A percentile compares a stretch with the other conserved stretches of the same genome.
phyloP scores from a whole-genome alignment of 139 green algal species.

The Coelastrella sp. region DNA sequence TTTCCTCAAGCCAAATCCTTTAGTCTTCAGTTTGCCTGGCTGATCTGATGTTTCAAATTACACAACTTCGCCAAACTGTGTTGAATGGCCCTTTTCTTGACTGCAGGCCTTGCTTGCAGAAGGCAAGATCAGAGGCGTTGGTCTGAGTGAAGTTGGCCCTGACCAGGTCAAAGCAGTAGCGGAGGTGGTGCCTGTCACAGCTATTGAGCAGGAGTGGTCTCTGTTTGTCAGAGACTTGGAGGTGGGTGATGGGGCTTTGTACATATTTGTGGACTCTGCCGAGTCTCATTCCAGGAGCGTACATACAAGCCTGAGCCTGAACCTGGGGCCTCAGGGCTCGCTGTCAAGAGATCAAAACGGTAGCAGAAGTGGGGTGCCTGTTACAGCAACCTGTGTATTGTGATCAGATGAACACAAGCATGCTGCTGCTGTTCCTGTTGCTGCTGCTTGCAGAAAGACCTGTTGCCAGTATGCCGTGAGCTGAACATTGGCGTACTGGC shows the following conservation, averaged over 20 bases:
- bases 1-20: no score
- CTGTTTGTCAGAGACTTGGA: conserved; percentile 81
- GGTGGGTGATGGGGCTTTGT: conserved; percentile 41
- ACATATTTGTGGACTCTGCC: background rate
- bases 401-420: background rate
- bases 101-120: conserved; percentile 63
- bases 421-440: background rate
- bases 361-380: no score
- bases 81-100: background rate
- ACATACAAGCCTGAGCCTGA: no score
- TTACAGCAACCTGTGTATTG: no score
- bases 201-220: conserved; percentile 79
- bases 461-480: conserved; percentile 64
- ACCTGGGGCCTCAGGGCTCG: no score
- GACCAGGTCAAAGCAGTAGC: conserved; percentile 75
- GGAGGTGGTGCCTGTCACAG: conserved; percentile 76
- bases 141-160: conserved; percentile 74
- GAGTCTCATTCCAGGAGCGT: no score
- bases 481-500: conserved; percentile 82
- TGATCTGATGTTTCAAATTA: no score
- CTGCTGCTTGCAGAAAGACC: conserved; percentile 11
- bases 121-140: conserved; percentile 83
- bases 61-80: background rate
- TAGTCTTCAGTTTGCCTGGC: no score
- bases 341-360: no score